These are phyloP conservation scores for Pseudogymnoascus sp. DNA, from an alignment of 2,329 filamentous ascomycete genomes.

Conservation along the genomic window DNA sequence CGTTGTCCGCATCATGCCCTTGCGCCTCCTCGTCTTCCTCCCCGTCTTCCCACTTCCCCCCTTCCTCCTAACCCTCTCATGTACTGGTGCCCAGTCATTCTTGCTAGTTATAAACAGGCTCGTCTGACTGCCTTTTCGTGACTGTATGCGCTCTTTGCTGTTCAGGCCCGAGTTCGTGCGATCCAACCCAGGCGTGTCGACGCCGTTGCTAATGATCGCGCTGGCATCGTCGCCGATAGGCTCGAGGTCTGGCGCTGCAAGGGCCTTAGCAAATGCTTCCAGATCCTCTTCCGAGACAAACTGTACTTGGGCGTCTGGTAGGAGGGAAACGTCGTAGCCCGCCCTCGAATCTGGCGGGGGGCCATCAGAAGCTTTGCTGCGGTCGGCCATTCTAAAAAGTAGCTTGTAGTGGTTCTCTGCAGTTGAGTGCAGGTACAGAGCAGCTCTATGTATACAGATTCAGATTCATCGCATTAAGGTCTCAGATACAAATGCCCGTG, in stretches of 20 bases:
- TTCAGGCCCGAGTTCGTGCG: background rate
- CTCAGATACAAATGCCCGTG: slow-evolving; percentile 1
- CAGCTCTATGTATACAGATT: background rate
- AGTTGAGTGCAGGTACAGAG: slow-evolving; percentile 1
- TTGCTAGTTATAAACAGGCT: slow-evolving; percentile 69
- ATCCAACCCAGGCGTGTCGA: slow-evolving; percentile 2
- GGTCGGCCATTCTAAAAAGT: slow-evolving; percentile 25
- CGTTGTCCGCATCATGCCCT: slow-evolving; percentile 48
- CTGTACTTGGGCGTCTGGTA: slow-evolving; percentile 74
- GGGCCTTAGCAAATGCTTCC: slow-evolving; percentile 68
- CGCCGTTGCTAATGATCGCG: background rate
- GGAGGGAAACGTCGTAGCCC: slow-evolving; percentile 56
- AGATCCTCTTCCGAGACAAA: slow-evolving; percentile 70
- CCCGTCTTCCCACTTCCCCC: slow-evolving; percentile 29
- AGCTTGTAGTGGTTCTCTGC: slow-evolving; percentile 4
- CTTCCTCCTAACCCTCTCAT: slow-evolving; percentile 50
- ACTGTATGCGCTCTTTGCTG: background rate
- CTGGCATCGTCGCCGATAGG: slow-evolving; percentile 48
- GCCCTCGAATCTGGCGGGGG: slow-evolving; percentile 52
- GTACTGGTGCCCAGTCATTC: slow-evolving; percentile 91
- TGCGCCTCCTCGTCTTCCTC: slow-evolving; percentile 33
- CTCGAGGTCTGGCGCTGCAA: slow-evolving; percentile 70
- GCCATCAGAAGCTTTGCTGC: slow-evolving; percentile 35
- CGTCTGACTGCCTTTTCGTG: slow-evolving; percentile 14
- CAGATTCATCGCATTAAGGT: background rate